Evolutionary conservation across 2,329 filamentous ascomycete genomes (phyloP).

Genomic region (Apiospora aurea): DNA sequence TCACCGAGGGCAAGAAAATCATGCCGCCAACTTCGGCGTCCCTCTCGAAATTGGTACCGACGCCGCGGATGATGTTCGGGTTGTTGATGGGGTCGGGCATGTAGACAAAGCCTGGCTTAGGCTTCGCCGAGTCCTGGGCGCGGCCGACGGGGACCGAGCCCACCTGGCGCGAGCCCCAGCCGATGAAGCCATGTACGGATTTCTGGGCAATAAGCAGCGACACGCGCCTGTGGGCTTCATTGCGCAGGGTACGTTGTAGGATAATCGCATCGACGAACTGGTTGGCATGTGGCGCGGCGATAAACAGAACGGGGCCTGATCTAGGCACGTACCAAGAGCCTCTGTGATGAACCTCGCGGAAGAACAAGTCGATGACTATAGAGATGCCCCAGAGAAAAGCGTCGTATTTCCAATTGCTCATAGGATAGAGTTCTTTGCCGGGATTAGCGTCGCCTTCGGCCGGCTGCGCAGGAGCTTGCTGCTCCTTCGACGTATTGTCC

Average conservation of each 20-base stretch:
- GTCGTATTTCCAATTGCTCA: slow-evolving; percentile 80
- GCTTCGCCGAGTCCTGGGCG: slow-evolving; percentile 86
- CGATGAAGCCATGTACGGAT: slow-evolving; percentile 93
- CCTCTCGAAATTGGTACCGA: slow-evolving; percentile 83
- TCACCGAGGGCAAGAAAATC: slow-evolving; percentile 84
- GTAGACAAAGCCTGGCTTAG: slow-evolving; percentile 81
- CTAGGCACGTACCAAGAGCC: slow-evolving; percentile 95
- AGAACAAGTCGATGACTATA: slow-evolving; percentile 93
- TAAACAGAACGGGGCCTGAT: slow-evolving; percentile 89
- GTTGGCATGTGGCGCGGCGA: slow-evolving; percentile 96
- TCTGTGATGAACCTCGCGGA: slow-evolving; percentile 94
- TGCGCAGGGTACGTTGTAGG: slow-evolving; percentile 87
- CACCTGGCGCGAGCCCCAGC: slow-evolving; percentile 81
- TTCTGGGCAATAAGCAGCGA: slow-evolving; percentile 95
- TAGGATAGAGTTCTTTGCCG: slow-evolving; percentile 67
- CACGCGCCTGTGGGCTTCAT: slow-evolving; percentile 86
- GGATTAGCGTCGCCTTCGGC: slow-evolving; percentile 31
- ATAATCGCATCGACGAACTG: slow-evolving; percentile 96
- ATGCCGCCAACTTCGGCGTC: slow-evolving; percentile 81
- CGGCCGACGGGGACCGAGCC: slow-evolving; percentile 93
- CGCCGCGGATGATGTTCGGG: slow-evolving; percentile 78
- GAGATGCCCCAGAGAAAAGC: slow-evolving; percentile 79
- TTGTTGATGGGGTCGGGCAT: slow-evolving; percentile 87
- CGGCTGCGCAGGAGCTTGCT: slow-evolving; percentile 22
- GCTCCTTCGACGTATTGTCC: slow-evolving; percentile 27